A percentile compares a stretch with the other conserved stretches of the same genome.
Evolutionary conservation across 2,329 filamentous ascomycete species (phyloP).

Genomic region (Penicillium italicum): DNA sequence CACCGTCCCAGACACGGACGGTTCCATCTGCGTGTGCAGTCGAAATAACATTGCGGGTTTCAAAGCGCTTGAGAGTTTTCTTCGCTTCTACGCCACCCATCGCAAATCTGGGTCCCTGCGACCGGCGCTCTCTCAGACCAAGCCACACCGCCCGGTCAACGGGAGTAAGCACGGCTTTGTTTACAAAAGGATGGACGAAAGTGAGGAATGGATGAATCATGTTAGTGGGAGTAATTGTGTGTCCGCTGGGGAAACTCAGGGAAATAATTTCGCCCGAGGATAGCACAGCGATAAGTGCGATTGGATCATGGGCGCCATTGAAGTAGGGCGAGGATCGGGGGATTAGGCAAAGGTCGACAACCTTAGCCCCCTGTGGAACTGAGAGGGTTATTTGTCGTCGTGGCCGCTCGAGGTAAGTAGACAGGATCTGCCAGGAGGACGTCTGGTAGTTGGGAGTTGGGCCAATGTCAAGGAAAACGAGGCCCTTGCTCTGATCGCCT

Average conservation of each 20-base stretch:
- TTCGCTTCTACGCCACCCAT: slow-evolving; percentile 72
- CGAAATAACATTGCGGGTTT: slow-evolving; percentile 78
- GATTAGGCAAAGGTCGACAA: slow-evolving; percentile 77
- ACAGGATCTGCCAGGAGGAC: slow-evolving; percentile 79
- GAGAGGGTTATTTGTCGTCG: slow-evolving; percentile 69
- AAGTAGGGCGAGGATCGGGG: slow-evolving; percentile 82
- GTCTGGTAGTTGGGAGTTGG: slow-evolving; percentile 86
- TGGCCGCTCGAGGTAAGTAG: slow-evolving; percentile 71
- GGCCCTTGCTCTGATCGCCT: slow-evolving; percentile 65
- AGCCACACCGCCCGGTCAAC: slow-evolving; percentile 81
- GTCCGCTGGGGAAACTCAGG: slow-evolving; percentile 86
- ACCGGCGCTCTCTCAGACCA: slow-evolving; percentile 79
- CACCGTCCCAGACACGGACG: slow-evolving; percentile 87
- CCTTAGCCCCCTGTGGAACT: slow-evolving; percentile 71
- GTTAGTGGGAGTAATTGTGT: slow-evolving; percentile 87
- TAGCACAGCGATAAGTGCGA: slow-evolving; percentile 74
- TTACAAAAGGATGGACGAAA: slow-evolving; percentile 86
- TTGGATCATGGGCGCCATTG: slow-evolving; percentile 81
- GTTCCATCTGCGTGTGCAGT: slow-evolving; percentile 88
- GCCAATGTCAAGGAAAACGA: slow-evolving; percentile 88
- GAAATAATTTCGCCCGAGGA: slow-evolving; percentile 86
- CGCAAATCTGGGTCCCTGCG: slow-evolving; percentile 72
- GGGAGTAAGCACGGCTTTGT: slow-evolving; percentile 65
- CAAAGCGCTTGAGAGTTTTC: slow-evolving; percentile 69
- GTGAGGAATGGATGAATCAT: slow-evolving; percentile 84